phyloP scores from a whole-genome alignment of 129 eudicot genomes.

The Cynara cardunculus region DNA sequence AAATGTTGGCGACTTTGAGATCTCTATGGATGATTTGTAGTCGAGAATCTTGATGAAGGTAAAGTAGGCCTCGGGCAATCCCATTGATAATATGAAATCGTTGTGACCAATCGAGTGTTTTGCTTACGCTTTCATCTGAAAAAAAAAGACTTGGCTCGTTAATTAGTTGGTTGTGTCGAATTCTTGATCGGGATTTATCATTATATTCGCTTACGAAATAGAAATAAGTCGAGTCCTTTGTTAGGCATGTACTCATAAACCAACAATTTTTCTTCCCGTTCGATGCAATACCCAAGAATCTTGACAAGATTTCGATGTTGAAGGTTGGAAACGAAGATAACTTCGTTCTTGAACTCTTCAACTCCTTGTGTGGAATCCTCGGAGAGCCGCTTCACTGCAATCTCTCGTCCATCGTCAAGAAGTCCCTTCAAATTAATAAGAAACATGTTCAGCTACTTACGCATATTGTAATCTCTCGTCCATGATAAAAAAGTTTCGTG shows the following conservation, averaged over 20 bases:
- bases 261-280: slow-evolving; percentile 50
- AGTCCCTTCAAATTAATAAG: slow-evolving; percentile 38
- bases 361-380: slow-evolving; percentile 48
- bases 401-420: slow-evolving; percentile 42
- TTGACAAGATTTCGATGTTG: slow-evolving; percentile 68
- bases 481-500: too few species aligned
- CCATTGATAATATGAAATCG: slow-evolving; percentile 41
- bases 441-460: too few species aligned
- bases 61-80: slow-evolving; percentile 41
- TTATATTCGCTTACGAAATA: slow-evolving; percentile 33
- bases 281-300: slow-evolving; percentile 52
- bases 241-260: slow-evolving; percentile 59
- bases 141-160: not conserved
- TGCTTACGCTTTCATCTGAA: slow-evolving; percentile 22
- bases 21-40: slow-evolving; percentile 25
- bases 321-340: slow-evolving; percentile 43
- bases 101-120: slow-evolving; percentile 33
- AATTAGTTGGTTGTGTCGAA: not conserved
- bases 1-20: slow-evolving; percentile 36
- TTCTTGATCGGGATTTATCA: not conserved
- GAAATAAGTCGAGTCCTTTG: slow-evolving; percentile 46
- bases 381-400: slow-evolving; percentile 65
- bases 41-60: slow-evolving; percentile 44
- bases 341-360: slow-evolving; percentile 51
- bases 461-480: not conserved